Evolutionary conservation across 768 basidiomycete species (phyloP).

Genomic region (Galerina marginata): DNA sequence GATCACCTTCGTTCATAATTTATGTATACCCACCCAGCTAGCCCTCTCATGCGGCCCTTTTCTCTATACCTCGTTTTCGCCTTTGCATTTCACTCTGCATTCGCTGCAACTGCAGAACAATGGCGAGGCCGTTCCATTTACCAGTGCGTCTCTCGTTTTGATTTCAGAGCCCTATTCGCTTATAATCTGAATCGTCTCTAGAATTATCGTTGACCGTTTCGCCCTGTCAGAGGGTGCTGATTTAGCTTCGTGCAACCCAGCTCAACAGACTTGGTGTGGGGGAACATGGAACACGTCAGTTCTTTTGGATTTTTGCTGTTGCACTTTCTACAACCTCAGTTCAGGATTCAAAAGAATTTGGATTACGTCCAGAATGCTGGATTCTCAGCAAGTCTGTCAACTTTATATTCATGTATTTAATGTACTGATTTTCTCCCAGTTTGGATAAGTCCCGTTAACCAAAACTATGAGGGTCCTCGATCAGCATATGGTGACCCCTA

Average conservation of each 20-base stretch:
- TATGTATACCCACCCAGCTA: constrained; percentile 17
- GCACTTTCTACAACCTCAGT: constrained; percentile 1
- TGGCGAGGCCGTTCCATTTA: constrained; percentile 84
- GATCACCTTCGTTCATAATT: constrained; percentile 22
- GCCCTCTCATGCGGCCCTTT: constrained; percentile 22
- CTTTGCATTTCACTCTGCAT: constrained; percentile 33
- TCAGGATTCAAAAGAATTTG: constrained; percentile 70
- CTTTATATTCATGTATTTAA: not conserved
- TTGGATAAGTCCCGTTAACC: constrained; percentile 84
- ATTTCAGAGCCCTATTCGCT: not conserved
- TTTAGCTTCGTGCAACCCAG: constrained; percentile 59
- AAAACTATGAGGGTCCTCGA: constrained; percentile 75
- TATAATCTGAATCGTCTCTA: constrained; percentile 25
- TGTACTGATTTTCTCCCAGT: constrained; percentile 41
- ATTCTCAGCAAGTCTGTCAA: constrained; percentile 69
- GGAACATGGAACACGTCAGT: constrained; percentile 78
- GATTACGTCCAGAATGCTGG: constrained; percentile 87
- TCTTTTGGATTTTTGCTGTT: not conserved
- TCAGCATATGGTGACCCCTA: constrained; percentile 83
- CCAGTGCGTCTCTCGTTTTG: constrained; percentile 53
- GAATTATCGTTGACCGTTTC: constrained; percentile 78
- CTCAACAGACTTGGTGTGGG: constrained; percentile 77
- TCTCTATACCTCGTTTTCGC: constrained; percentile 21
- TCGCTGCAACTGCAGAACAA: constrained; percentile 70
- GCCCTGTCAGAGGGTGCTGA: constrained; percentile 65